These are phyloP conservation scores for Sarcocystis neurona DNA, from an alignment of 169 alveolate genomes.

Conservation along the genomic window DNA sequence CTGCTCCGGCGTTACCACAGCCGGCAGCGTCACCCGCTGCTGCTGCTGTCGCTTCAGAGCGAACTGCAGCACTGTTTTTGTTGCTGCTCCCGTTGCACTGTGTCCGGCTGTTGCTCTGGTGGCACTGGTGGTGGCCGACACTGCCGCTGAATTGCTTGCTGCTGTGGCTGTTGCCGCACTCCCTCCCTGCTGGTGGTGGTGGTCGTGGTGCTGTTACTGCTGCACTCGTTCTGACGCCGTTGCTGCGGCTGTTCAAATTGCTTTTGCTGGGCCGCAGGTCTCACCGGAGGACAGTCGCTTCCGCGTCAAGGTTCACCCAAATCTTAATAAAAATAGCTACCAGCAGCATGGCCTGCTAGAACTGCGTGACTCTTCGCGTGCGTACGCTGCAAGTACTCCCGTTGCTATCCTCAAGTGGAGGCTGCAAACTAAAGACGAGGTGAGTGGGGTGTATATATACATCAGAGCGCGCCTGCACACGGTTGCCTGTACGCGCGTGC, in stretches of 20 bases:
- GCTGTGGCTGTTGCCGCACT: too few relatives aligned
- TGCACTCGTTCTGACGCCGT: too few relatives aligned
- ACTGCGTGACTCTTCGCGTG: slow-evolving; percentile 62
- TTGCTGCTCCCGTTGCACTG: too few relatives aligned
- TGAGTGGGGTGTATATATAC: slow-evolving; percentile 1
- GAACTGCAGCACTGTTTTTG: too few relatives aligned
- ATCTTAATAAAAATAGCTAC: slow-evolving; percentile 66
- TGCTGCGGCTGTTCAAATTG: not conserved
- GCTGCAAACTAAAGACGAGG: slow-evolving; percentile 51
- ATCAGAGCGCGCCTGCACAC: not conserved
- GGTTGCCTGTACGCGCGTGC: not conserved
- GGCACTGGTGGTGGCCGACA: too few relatives aligned
- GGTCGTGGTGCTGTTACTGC: too few relatives aligned
- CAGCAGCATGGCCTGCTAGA: slow-evolving; percentile 61
- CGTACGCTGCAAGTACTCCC: slow-evolving; percentile 64
- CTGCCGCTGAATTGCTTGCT: too few relatives aligned
- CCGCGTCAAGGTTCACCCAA: slow-evolving; percentile 69
- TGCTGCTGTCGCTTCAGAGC: too few relatives aligned
- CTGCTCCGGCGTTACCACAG: too few relatives aligned
- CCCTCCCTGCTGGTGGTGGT: too few relatives aligned
- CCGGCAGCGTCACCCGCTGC: too few relatives aligned
- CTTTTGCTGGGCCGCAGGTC: slow-evolving; percentile 16
- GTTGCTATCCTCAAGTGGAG: slow-evolving; percentile 69
- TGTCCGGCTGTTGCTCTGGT: too few relatives aligned
- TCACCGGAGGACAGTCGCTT: slow-evolving; percentile 68